Evolutionary conservation across 805 yeast genomes (phyloP).

Genomic region (Hanseniaspora guilliermondii): DNA sequence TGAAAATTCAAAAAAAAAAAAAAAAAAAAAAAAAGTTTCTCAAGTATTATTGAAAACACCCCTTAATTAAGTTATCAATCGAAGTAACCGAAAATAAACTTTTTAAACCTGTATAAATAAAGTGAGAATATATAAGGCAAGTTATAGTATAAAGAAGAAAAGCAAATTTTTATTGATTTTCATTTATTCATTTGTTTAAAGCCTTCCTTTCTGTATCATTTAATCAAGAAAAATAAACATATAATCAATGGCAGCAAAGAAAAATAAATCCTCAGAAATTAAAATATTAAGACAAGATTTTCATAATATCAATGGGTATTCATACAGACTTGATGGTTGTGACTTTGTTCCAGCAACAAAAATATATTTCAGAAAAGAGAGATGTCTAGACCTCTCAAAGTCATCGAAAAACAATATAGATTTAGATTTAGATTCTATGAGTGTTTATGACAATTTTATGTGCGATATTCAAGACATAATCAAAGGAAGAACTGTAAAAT

Average conservation of each 20-base stretch:
- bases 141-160: no score
- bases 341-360: not conserved
- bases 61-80: no score
- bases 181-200: no score
- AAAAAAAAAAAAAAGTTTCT: no score
- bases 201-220: no score
- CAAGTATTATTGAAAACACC: no score
- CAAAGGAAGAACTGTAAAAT: not conserved
- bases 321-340: not conserved
- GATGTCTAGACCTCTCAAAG: not conserved
- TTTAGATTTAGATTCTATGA: not conserved
- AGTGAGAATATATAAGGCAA: no score
- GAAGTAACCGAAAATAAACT: no score
- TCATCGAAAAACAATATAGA: not conserved
- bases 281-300: not conserved
- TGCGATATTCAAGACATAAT: not conserved
- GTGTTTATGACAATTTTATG: not conserved
- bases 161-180: no score
- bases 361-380: not conserved
- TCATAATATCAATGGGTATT: not conserved
- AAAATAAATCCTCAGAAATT: not conserved
- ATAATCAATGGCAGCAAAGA: not conserved
- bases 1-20: not conserved
- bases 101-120: no score
- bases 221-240: no score